These are phyloP conservation scores for Globisporangium paddicum DNA, from an alignment of 352 stramenopile species.

Conservation along the genomic window DNA sequence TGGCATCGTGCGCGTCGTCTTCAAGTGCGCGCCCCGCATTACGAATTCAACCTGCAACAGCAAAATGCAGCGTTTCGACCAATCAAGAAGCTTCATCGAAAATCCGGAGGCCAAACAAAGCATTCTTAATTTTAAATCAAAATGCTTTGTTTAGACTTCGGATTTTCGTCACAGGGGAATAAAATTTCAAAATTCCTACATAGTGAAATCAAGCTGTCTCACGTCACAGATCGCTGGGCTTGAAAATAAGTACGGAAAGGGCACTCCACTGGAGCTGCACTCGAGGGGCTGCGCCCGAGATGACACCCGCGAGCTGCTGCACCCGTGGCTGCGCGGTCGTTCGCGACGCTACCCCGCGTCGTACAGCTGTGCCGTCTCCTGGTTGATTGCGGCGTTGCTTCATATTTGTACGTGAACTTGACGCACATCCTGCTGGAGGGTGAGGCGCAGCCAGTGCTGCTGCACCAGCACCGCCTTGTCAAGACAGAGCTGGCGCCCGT, in stretches of 20 bases:
- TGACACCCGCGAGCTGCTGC: conserved; percentile 27
- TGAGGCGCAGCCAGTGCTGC: conserved; percentile 27
- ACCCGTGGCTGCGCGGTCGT: conserved; percentile 55
- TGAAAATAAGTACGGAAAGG: too few species aligned
- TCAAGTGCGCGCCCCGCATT: neutral
- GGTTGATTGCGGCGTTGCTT: too few species aligned
- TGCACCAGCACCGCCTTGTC: conserved; percentile 76
- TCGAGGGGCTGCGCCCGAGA: too few species aligned
- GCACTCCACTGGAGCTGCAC: neutral
- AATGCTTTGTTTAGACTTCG: too few species aligned
- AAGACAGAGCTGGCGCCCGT: conserved; percentile 74
- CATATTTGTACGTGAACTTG: conserved; percentile 69
- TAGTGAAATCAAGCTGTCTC: too few species aligned
- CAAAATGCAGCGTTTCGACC: neutral
- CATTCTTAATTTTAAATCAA: neutral
- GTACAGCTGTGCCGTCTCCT: conserved; percentile 46
- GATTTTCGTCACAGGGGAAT: too few species aligned
- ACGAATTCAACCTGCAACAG: neutral
- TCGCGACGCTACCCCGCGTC: conserved; percentile 35
- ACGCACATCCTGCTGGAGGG: conserved; percentile 65
- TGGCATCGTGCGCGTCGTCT: neutral
- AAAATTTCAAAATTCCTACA: too few species aligned
- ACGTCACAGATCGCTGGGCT: too few species aligned
- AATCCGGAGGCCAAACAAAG: neutral
- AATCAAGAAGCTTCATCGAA: neutral